Base-by-base conservation (phyloP, 257 asterid genomes). In the Nicotiana tomentosiformis region DNA sequence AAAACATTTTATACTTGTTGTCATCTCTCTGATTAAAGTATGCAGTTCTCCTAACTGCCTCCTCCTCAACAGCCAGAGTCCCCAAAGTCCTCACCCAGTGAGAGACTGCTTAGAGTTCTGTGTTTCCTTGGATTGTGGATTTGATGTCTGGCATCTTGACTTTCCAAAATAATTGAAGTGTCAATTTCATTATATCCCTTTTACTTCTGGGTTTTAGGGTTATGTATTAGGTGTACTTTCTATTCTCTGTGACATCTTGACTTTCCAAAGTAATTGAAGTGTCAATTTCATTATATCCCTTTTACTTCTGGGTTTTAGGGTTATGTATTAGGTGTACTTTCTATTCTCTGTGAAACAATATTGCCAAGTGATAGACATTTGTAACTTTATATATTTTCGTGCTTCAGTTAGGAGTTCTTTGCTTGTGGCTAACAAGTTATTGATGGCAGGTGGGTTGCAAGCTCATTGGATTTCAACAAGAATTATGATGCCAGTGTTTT, bases 401-500 rank as follows among this genome's bases (percentile, higher is more conserved):
- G 76, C 77, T 62, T 80, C 56, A 39, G 5, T 14, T 14, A 26
- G 43, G 66, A 64, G 46, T 39, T 43, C 26, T 20, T 57, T 80
- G 77, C 83, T 80, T 20, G 37, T 80, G 56, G 84, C 79, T 83
- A 77, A 83, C 79, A 84, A 82, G 69, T 83, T 86, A 57, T 77
- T 82, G 70, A 49, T 96, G 90, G 88, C 97, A 96, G 99, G 92
- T 96, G 99, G 99, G 92, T 96, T 37, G 97, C 95, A 82, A 81
- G 91, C 81, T 91, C 98, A 85, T 88, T 96, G 98, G 95, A 93
- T 84, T 96, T 96, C 83, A 86, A 96, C 97, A 96, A 93, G 93
- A 89, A 92, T 84, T 96, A 96, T 86, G 98, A 96, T 61, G 99
- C 98, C 33, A 96, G 99, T 76, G 99, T 96, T 85, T 96, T 96